A percentile compares a stretch with the other conserved stretches of the same genome.
Conservation (phyloP, 2,329 filamentous ascomycete genomes). For the Byssochlamys sp. region DNA sequence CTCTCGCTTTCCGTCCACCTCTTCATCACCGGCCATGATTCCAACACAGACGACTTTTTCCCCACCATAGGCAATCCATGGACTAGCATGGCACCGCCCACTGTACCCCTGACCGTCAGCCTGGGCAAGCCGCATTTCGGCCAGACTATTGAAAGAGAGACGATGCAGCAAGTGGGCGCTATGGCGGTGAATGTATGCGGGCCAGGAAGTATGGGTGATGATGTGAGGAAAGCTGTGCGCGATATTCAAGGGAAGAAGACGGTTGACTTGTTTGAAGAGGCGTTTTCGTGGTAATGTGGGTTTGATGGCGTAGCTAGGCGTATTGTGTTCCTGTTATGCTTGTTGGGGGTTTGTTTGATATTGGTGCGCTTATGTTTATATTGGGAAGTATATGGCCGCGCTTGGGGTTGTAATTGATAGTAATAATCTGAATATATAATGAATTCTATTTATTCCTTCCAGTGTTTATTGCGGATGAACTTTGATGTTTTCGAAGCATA, state of each 20-base stretch:
- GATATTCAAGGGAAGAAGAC: background rate
- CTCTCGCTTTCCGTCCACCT: constrained; percentile 21
- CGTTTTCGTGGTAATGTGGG: background rate
- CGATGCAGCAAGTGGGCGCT: constrained; percentile 20
- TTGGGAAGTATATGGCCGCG: background rate
- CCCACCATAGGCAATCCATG: constrained; percentile 15
- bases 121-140: constrained; percentile 20
- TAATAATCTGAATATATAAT: background rate
- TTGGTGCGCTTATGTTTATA: background rate
- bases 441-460: too few species aligned
- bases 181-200: constrained; percentile 31
- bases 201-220: constrained; percentile 27
- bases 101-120: constrained; percentile 16
- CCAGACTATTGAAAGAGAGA: constrained; percentile 16
- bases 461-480: too few species aligned
- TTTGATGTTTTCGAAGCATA: too few species aligned
- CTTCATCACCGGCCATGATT: constrained; percentile 17
- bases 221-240: constrained; percentile 16
- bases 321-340: background rate
- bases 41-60: constrained; percentile 16
- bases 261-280: background rate
- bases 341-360: background rate
- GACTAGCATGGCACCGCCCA: constrained; percentile 15
- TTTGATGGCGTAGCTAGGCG: background rate
- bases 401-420: background rate